A percentile compares a stretch with the other conserved stretches of the same genome.
These are phyloP conservation scores for Hanseniaspora vineae DNA, from an alignment of 805 yeast species.

Conservation along the genomic window DNA sequence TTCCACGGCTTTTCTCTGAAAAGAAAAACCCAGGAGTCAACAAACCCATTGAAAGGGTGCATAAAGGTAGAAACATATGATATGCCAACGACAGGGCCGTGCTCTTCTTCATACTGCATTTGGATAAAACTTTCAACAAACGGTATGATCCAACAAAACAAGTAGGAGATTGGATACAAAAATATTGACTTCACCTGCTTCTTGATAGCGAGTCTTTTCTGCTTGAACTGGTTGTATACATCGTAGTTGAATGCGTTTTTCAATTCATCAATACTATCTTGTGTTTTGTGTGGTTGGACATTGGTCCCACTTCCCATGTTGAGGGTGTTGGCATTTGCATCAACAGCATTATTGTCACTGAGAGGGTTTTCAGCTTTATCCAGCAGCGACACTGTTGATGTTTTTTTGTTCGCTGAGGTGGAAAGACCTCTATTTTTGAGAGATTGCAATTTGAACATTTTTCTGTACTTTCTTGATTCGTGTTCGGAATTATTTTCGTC, in stretches of 20 bases:
- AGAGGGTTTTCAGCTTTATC: not conserved
- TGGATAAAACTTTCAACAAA: conserved; percentile 51
- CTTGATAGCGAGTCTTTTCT: conserved; percentile 52
- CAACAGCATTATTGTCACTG: not conserved
- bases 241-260: conserved; percentile 31
- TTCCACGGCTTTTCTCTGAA: conserved; percentile 75
- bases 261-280: conserved; percentile 21
- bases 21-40: conserved; percentile 65
- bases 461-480: too few species aligned
- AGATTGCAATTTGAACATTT: too few species aligned
- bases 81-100: conserved; percentile 50
- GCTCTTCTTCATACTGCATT: conserved; percentile 31
- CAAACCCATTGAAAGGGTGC: conserved; percentile 69
- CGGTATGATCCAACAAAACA: conserved; percentile 74
- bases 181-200: conserved; percentile 71
- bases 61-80: conserved; percentile 56
- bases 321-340: too few species aligned
- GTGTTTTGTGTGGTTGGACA: not conserved
- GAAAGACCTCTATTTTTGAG: too few species aligned
- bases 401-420: too few species aligned
- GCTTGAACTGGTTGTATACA: conserved; percentile 46
- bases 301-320: not conserved
- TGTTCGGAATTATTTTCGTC: not conserved
- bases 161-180: conserved; percentile 72
- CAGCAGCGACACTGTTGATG: too few species aligned